A percentile compares a stretch with the other conserved stretches of the same genome.
Conservation (phyloP, 2,329 filamentous ascomycete species). For the Dissoconium aciculare region DNA sequence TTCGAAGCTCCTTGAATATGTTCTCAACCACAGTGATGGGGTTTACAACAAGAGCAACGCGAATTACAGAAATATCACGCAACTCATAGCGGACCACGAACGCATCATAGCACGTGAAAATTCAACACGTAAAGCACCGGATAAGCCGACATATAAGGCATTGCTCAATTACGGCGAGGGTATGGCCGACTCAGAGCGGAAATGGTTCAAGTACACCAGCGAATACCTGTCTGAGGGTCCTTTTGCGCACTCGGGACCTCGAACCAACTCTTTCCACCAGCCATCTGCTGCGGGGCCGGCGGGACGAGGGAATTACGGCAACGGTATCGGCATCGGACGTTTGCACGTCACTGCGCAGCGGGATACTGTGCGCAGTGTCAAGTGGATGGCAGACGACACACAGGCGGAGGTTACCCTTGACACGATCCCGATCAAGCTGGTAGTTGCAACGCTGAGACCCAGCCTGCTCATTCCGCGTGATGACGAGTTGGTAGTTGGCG, state of each 20-base stretch:
- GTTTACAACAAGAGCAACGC: too few species aligned
- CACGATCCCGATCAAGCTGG: constrained; percentile 2
- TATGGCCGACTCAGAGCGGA: background rate
- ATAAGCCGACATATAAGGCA: constrained; percentile 1
- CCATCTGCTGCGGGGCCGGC: background rate
- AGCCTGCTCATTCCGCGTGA: constrained; percentile 1
- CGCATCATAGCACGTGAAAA: background rate
- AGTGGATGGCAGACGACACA: constrained; percentile 1
- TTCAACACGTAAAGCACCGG: background rate
- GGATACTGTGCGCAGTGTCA: constrained; percentile 1
- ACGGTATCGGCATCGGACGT: background rate
- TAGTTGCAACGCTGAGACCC: constrained; percentile 2
- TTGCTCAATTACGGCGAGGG: constrained; percentile 1
- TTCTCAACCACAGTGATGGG: too few species aligned
- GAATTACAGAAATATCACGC: background rate
- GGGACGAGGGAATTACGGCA: background rate
- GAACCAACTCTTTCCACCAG: too few species aligned
- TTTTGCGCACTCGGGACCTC: too few species aligned
- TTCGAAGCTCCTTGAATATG: too few species aligned
- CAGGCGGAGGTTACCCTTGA: constrained; percentile 4
- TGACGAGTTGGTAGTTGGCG: constrained; percentile 3
- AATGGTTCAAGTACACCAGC: constrained; percentile 2
- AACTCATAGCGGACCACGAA: too few species aligned
- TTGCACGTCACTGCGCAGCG: constrained; percentile 2
- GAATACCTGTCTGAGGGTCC: background rate